Evolutionary conservation across 2,329 filamentous ascomycete genomes (phyloP), one percentile per base, ranked within the genome.

Genomic region (Aspergillus jensenii): DNA sequence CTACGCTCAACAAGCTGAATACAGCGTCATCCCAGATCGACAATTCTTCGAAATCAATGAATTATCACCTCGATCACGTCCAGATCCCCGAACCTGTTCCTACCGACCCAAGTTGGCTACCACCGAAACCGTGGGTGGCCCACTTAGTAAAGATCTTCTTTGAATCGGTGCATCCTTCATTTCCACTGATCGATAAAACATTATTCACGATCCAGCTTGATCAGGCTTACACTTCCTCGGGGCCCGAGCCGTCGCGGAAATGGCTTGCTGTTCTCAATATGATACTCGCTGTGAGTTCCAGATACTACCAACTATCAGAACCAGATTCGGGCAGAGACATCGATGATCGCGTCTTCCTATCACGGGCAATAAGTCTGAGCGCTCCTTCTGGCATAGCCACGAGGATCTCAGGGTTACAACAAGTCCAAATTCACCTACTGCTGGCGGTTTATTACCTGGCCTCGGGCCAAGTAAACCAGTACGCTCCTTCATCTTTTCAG

Each of bases 181-280:
- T n/a, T n/a, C 46, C 46, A 3, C 27, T 49, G 6, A 19, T 49
- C 33, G 21, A 25, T 15, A 49, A 49, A 39, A 7, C 46, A 14
- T n/a, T 49, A 37, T 49, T 49, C 17, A 37, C 21, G 7, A 11
- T 6, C 11, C 46, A 49, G n/a, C 39, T 49, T 9, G 7, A 49
- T 9, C 46, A 49, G 2, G 46, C 27, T 4, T 49, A 14, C 15
- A 4, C 12, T 17, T 17, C 1, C 14, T 15, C 31, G 11, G 8
- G 17, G 12, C 6, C 21, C 2, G 63, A 66, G 56, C 71, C 73
- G 3, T 69, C 71, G 3, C 67, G 68, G 23, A 71, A 70, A 61
- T 75, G 73, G 73, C 65, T 77, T 39, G 72, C 76, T 7, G 73
- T 76, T 25, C 56, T 78, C 43, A 78, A 78, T 56, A 59, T 75